Evolutionary conservation across 345 rosid genomes (phyloP), one percentile per base, ranked within the genome.

Genomic region (Pistacia vera): DNA sequence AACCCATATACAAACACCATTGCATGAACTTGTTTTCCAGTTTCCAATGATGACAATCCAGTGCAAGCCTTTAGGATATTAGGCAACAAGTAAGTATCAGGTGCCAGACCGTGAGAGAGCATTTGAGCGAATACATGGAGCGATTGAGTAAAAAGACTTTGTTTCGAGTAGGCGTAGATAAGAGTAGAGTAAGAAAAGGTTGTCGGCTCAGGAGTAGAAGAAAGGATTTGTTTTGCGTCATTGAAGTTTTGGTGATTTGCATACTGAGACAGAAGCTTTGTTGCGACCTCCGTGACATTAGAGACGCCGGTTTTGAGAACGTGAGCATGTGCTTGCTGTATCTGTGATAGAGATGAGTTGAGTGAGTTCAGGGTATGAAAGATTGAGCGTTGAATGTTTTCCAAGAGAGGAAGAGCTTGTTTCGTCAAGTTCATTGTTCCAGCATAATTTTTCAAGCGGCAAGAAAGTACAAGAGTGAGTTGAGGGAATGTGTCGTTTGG

Each of bases 251-350:
- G 54, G 59, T 80, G 49, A 11, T 68, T 67, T 8, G 76, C 82
- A 41, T 64, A 70, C 35, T 70, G 79, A 35, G 82, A 63, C 5
- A 75, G 75, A 11, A 71, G 76, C 55, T 59, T 46, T 11, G 72
- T 80, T 4, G 75, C 55, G 9, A 48, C 36, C 9, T 11, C 36
- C 4, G 72, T 63, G 65, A 30, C 46, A 18, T 58, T 60, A 56
- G 77, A 78, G 73, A 71, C 60, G 57, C 71, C 77, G 10, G 63
- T 60, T 78, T 78, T 82, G 72, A 75, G 71, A 25, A 71, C 7
- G 44, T 67, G 66, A 63, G 72, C 77, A 38, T 75, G 77, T 0
- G 76, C 56, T 28, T 75, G 77, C 0, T 28, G 44, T 3, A 58
- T 41, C 7, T 73, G 52, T 2, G 58, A 66, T 14, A 66, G 66